Evolutionary conservation across 352 stramenopile genomes (phyloP), one percentile per base, ranked within the genome.

Genomic region (Phytophthora ramorum): DNA sequence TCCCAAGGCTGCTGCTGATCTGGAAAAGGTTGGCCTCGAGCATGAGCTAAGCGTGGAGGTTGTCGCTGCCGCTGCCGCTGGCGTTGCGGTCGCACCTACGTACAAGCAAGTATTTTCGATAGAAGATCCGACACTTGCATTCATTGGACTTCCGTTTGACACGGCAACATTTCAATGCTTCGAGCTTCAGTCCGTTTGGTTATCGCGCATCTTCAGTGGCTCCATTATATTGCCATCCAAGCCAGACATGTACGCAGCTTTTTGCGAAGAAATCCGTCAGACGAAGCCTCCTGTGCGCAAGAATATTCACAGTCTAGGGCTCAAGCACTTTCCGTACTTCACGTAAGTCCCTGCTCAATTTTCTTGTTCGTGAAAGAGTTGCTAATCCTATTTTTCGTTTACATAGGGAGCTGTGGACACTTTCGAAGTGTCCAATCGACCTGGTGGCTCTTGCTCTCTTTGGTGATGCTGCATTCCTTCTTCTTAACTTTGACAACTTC

Each of bases 41-140:
- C 19, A 22, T 9, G 37, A 69, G 0, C 8, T 65, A 7, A 17
- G 46, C n/a, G 41, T 41, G 6, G 70, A 68, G 7, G 53, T 88
- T 10, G 26, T 66, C 35, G 40, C 24, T 9, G 73, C 63, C 2
- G 73, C 71, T 1, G 20, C 45, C 13, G 60, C 47, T 20, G 55
- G 63, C 3, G 54, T 65, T 7, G 73, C 52, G 7, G 53, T 89
- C 12, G 76, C 80, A 7, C 80, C 80, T n/a, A 46, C 84, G 4
- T 89, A 87, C 66, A 82, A 84, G 53, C 76, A 89, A 17, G 51
- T 89, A 28, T 76, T 89, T 43, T 63, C 76, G 24, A 83, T 87
- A 41, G 76, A 83, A 63, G 77, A 87, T 22, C 68, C 80, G 12
- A 74, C 83, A 50, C 17, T 89, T 12, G 80, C 68, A 34, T 87